Conservation (phyloP, 2,329 filamentous ascomycete genomes). For the Tolypocladium nubicola region DNA sequence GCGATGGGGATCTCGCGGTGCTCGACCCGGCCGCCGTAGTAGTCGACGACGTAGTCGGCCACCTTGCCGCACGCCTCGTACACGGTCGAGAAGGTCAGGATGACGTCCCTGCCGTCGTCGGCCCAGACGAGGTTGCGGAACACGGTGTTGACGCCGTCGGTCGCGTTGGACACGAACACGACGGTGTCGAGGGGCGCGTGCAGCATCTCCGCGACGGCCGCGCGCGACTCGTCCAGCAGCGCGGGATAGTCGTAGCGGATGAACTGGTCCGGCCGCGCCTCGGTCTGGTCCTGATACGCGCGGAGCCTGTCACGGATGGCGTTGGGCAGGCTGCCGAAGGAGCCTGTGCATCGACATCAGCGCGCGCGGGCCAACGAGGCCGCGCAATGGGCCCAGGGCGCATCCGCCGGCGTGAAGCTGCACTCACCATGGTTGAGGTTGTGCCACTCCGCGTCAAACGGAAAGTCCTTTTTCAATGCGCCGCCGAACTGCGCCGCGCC, state of each 20-base stretch:
- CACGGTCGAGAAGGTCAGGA: constrained; percentile 68
- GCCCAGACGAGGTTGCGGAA: constrained; percentile 64
- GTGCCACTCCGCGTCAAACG: constrained; percentile 54
- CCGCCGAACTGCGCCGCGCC: constrained; percentile 18
- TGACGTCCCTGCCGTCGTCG: constrained; percentile 62
- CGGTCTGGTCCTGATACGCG: constrained; percentile 54
- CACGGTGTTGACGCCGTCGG: constrained; percentile 65
- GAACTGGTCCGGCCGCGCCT: constrained; percentile 64
- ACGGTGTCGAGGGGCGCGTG: constrained; percentile 54
- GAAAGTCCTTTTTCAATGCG: constrained; percentile 50
- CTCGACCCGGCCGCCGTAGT: constrained; percentile 33
- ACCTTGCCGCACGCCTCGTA: constrained; percentile 72
- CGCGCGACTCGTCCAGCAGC: constrained; percentile 55
- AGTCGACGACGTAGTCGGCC: constrained; percentile 61
- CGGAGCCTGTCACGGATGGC: constrained; percentile 48
- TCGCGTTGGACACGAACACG: constrained; percentile 76
- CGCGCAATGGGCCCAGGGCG: not conserved
- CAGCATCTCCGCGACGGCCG: constrained; percentile 56
- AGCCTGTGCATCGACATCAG: constrained; percentile 37
- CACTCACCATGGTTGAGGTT: constrained; percentile 69
- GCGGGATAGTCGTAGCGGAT: constrained; percentile 57
- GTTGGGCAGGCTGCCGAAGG: constrained; percentile 67
- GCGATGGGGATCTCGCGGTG: constrained; percentile 45
- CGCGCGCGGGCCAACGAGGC: not conserved
- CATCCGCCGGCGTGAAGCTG: not conserved